Base-by-base conservation (phyloP, 1,139 yeast genomes). In the Scheffersomyces titani region DNA sequence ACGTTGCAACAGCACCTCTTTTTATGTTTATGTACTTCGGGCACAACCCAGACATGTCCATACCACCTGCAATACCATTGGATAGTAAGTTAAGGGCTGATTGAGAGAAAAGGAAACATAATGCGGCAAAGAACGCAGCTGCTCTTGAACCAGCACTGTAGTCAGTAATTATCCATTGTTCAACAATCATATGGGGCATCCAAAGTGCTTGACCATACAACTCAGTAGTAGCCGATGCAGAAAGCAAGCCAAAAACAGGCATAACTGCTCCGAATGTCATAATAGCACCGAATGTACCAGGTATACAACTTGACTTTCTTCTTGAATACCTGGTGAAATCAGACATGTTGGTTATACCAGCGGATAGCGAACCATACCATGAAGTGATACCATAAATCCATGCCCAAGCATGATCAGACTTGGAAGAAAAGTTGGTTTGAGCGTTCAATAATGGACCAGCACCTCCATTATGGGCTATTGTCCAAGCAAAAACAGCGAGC, bases 1-100 rank as follows among this genome's bases (percentile, higher is more conserved):
- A 81, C 49, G 80, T 72, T 19, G 80, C 59, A 6, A 78, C 58
- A 11, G 84, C 80, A 62, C 87, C 87, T 63, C 77, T 63, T 58
- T 67, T 63, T 40, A 72, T 70, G 54, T 72, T 71, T 54, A 73
- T 64, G 57, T 66, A 72, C 54, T 62, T 66, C n/a, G 77, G 78
- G 40, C 59, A 63, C 5, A 72, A 53, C 3, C 71, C 75, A 3
- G 72, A 59, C 54, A 74, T 57, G 59, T 71, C 74, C 75, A 72
- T 73, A 7, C 73, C 72, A 13, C 72, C 68, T 9, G 72, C 64
- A 55, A 66, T 61, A 6, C 69, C 68, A 57, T 70, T 70, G 9
- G 68, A 66, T 19, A 67, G 51, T 2, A 67, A 65, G 51, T 69
- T 67, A 54, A 69, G 65, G 1, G 70, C 58, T n/a, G 68, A 48